Evolutionary conservation across 192 early-diverging fungal species (phyloP), one percentile per base, ranked within the genome.

Genomic region (Coemansia sp.): DNA sequence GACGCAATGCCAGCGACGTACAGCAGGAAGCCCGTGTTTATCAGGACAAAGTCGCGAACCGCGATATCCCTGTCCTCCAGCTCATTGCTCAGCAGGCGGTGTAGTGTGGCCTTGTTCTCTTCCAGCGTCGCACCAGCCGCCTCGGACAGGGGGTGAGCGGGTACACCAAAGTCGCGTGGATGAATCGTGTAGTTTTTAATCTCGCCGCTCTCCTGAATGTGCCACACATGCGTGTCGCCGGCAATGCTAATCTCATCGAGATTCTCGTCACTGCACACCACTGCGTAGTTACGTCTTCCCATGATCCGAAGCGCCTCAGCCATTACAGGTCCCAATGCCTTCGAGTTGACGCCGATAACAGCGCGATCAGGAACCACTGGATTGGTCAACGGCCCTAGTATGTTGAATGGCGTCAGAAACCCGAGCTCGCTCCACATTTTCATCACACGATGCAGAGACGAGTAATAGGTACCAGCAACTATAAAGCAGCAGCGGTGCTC

Each of bases 161-260:
- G 66, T 2, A 99, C 78, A n/a, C 93, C 94, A 82, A 98, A 99
- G 75, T 95, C 93, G 7, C 85, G 72, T 0, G 95, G 95, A 18
- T 89, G 86, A 25, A 97, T 82, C 13, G 80, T 85, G 43, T 85
- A 81, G 45, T 87, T 79, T 1, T 65, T 82, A 34, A 96, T 89
- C 11, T 83, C 74, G 47, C 87, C 88, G 52, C 82, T 62, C 8
- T 72, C 78, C 23, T 83, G 76, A 34, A 96, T 78, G 35, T 88
- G 84, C 97, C 97, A 99, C 72, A 96, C 95, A 36, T 88, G 85
- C 45, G 97, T 94, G 42, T 85, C 66, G 38, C 95, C 94, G 34
- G 90, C 91, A 53, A 95, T 93, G 67, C 90, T 90, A 61, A 99
- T 91, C 83, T 92, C 97, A 65, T 99, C 97, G 16, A 99, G 76